Conservation (phyloP, 2,329 filamentous ascomycete genomes). For the Colletotrichum destructivum region DNA sequence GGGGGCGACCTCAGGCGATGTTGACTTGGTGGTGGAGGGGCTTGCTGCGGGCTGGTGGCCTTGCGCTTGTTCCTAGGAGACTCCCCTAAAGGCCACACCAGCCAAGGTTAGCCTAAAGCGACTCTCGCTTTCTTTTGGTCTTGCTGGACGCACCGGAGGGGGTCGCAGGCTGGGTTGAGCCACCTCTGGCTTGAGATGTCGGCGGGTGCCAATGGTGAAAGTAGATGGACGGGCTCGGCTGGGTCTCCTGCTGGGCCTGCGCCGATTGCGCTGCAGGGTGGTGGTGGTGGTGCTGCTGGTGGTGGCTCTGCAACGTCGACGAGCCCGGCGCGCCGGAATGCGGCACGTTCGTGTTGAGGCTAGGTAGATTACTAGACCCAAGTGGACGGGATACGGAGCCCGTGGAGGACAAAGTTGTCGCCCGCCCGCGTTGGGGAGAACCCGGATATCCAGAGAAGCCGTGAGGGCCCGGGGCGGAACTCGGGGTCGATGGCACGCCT, state of each 20-base stretch:
- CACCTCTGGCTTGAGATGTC: conserved; percentile 71
- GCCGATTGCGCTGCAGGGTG: conserved; percentile 66
- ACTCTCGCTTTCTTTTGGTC: conserved; percentile 64
- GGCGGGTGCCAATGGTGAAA: conserved; percentile 96
- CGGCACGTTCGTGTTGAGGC: conserved; percentile 62
- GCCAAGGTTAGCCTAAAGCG: conserved; percentile 57
- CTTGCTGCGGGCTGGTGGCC: conserved; percentile 70
- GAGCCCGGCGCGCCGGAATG: conserved; percentile 53
- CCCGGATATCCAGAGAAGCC: conserved; percentile 63
- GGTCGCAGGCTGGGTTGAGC: conserved; percentile 77
- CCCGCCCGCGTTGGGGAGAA: conserved; percentile 64
- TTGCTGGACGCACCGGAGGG: conserved; percentile 79
- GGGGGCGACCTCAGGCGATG: conserved; percentile 67
- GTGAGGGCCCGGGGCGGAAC: conserved; percentile 56
- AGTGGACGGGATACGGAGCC: conserved; percentile 56
- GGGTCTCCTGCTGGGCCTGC: conserved; percentile 72
- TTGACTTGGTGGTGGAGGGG: conserved; percentile 61
- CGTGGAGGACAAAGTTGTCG: conserved; percentile 63
- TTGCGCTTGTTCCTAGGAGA: conserved; percentile 88
- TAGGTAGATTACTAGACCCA: conserved; percentile 56
- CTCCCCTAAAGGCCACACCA: conserved; percentile 70
- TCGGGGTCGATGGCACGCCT: conserved; percentile 60
- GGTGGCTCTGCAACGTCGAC: conserved; percentile 57
- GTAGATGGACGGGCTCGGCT: conserved; percentile 83
- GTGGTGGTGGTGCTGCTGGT: conserved; percentile 45